Percentiles rank a stretch among this genome's conserved stretches.
These are phyloP conservation scores for Chaetomium cochliodes DNA, from an alignment of 495 filamentous ascomycete species.

Conservation along the genomic window DNA sequence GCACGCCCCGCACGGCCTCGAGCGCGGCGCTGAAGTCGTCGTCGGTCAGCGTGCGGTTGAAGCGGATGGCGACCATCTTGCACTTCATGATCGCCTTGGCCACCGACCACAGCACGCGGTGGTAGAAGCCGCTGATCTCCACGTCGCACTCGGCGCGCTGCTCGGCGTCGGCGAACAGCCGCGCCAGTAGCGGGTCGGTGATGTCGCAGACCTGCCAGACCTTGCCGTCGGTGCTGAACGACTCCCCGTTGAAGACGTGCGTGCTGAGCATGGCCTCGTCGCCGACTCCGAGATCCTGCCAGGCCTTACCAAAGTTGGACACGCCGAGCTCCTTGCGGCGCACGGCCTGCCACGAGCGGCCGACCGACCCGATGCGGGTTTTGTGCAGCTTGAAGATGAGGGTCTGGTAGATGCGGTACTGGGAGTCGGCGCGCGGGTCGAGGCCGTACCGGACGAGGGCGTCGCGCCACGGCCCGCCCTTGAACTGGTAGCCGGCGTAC, in stretches of 20 bases:
- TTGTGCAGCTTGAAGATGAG: slow-evolving; percentile 68
- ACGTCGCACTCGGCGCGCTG: slow-evolving; percentile 54
- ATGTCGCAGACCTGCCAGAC: slow-evolving; percentile 95
- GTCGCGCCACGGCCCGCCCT: slow-evolving; percentile 86
- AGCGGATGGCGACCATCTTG: slow-evolving; percentile 62
- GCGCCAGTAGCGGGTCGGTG: slow-evolving; percentile 65
- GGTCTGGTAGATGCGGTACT: slow-evolving; percentile 80
- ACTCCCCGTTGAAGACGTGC: slow-evolving; percentile 80
- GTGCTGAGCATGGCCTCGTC: slow-evolving; percentile 44
- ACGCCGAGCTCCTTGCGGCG: slow-evolving; percentile 34
- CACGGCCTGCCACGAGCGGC: slow-evolving; percentile 47
- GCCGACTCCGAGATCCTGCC: slow-evolving; percentile 36
- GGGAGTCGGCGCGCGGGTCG: slow-evolving; percentile 74
- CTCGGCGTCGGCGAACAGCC: slow-evolving; percentile 51
- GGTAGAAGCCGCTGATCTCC: slow-evolving; percentile 76
- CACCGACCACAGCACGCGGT: slow-evolving; percentile 73
- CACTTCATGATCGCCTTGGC: slow-evolving; percentile 79
- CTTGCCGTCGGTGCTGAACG: slow-evolving; percentile 68
- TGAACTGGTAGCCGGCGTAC: slow-evolving; percentile 86
- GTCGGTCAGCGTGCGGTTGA: slow-evolving; percentile 49
- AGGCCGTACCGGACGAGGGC: slow-evolving; percentile 78
- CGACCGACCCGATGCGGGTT: slow-evolving; percentile 44
- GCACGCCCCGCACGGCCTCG: slow-evolving; percentile 35
- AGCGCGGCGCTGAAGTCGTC: slow-evolving; percentile 50
- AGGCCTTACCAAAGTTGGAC: slow-evolving; percentile 37